These are phyloP conservation scores for Aspergillus felis DNA, from an alignment of 2,329 filamentous ascomycete species.

Conservation along the genomic window DNA sequence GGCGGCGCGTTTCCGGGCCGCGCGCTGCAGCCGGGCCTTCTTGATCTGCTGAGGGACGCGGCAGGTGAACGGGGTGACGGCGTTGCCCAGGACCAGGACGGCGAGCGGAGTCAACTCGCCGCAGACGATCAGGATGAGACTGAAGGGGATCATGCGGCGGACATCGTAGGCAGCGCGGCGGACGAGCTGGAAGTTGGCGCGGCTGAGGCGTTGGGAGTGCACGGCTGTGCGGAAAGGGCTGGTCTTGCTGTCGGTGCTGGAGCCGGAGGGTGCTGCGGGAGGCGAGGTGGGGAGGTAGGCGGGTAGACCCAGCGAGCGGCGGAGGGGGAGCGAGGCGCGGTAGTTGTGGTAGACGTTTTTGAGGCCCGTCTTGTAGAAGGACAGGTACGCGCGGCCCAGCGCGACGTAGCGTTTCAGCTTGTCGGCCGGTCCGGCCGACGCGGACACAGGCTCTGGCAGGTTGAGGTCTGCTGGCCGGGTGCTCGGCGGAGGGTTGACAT, in stretches of 20 bases:
- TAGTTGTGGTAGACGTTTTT: conserved; percentile 69
- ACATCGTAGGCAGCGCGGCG: conserved; percentile 67
- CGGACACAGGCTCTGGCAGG: conserved; percentile 53
- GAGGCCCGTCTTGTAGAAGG: conserved; percentile 85
- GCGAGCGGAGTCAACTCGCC: conserved; percentile 84
- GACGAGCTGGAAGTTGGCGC: conserved; percentile 68
- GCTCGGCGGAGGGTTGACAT: conserved; percentile 66
- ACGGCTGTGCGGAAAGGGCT: conserved; percentile 13
- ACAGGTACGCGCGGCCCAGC: conserved; percentile 70
- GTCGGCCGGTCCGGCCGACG: conserved; percentile 40
- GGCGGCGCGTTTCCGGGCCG: conserved; percentile 39
- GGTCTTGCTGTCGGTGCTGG: conserved; percentile 1
- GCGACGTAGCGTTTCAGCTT: conserved; percentile 33
- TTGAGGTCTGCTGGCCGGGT: conserved; percentile 69
- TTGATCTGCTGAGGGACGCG: conserved; percentile 72
- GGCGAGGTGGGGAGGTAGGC: conserved; percentile 33
- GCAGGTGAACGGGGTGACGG: conserved; percentile 74
- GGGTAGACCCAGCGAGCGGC: conserved; percentile 28
- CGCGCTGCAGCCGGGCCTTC: conserved; percentile 50
- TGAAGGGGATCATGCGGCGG: conserved; percentile 74
- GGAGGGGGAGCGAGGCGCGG: conserved; percentile 30
- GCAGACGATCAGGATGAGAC: conserved; percentile 67
- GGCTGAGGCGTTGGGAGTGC: conserved; percentile 41
- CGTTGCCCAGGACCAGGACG: conserved; percentile 64
- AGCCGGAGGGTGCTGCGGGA: conserved; percentile 11